phyloP scores from a whole-genome alignment of 257 asterid species.

The Solanum pimpinellifolium region DNA sequence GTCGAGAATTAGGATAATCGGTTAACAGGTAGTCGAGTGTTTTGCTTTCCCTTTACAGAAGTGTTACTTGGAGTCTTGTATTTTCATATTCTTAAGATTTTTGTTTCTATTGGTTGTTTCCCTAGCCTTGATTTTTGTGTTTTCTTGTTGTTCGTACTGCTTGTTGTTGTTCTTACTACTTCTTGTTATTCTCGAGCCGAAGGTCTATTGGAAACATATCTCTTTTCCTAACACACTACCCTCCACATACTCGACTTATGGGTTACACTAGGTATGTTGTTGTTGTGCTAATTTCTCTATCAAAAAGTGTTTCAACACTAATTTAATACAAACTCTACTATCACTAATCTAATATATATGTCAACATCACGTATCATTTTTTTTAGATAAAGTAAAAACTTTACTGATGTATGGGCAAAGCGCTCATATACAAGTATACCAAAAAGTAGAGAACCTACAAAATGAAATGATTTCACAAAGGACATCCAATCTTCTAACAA shows the following conservation, averaged over 20 bases:
- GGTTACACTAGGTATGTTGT: not conserved
- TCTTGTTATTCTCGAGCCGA: too few species aligned
- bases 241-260: not conserved
- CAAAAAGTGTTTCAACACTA: not conserved
- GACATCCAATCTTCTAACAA: not conserved
- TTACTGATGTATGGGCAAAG: not conserved
- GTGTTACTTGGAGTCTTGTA: not conserved
- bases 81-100: not conserved
- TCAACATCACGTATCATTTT: not conserved
- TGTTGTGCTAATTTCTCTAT: not conserved
- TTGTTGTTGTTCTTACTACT: not conserved
- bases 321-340: not conserved
- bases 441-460: not conserved
- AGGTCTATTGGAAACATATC: not conserved
- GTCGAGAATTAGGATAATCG: not conserved
- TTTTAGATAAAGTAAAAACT: not conserved
- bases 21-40: not conserved
- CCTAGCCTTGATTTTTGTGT: not conserved
- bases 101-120: not conserved
- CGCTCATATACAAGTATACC: not conserved
- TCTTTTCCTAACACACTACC: not conserved
- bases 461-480: not conserved
- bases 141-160: not conserved
- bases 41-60: not conserved
- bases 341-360: not conserved